These are phyloP conservation scores for Fusarium sp. DNA, from an alignment of 2,329 filamentous ascomycete species.

Conservation along the genomic window DNA sequence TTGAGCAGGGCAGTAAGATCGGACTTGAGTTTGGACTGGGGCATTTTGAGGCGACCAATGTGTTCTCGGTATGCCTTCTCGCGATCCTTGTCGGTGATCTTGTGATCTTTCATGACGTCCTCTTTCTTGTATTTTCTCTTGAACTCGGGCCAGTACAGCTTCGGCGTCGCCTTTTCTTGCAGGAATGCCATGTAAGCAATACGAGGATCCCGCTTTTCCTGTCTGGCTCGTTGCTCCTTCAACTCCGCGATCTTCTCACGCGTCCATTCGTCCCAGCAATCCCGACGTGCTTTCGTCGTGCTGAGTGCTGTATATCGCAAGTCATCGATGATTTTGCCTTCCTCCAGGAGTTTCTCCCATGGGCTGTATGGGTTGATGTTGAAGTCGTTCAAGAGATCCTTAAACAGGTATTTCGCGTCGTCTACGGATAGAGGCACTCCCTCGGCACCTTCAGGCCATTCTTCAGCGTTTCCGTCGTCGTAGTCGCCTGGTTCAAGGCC, in stretches of 20 bases:
- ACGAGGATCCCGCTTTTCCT: conserved; percentile 84
- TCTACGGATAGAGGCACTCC: conserved; percentile 77
- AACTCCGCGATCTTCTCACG: conserved; percentile 78
- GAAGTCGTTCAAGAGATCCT: conserved; percentile 85
- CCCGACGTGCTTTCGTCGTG: conserved; percentile 83
- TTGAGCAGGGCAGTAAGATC: conserved; percentile 75
- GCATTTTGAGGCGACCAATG: conserved; percentile 72
- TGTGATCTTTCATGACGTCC: conserved; percentile 78
- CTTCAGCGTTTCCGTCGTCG: conserved; percentile 69
- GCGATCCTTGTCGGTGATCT: conserved; percentile 77
- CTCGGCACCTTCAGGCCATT: conserved; percentile 77
- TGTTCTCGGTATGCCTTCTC: conserved; percentile 85
- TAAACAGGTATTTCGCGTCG: conserved; percentile 82
- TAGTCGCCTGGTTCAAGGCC: conserved; percentile 82
- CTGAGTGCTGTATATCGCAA: conserved; percentile 84
- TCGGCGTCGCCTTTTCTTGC: conserved; percentile 83
- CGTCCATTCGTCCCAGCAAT: conserved; percentile 87
- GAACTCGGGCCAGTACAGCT: conserved; percentile 98
- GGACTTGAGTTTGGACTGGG: conserved; percentile 72
- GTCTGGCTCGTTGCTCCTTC: conserved; percentile 76
- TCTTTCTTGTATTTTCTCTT: conserved; percentile 90
- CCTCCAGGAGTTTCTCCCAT: conserved; percentile 90
- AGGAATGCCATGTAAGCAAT: conserved; percentile 86
- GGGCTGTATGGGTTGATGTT: conserved; percentile 86
- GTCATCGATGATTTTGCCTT: conserved; percentile 84